Evolutionary conservation across 768 basidiomycete species (phyloP).

Genomic region (Trametes cubensis): DNA sequence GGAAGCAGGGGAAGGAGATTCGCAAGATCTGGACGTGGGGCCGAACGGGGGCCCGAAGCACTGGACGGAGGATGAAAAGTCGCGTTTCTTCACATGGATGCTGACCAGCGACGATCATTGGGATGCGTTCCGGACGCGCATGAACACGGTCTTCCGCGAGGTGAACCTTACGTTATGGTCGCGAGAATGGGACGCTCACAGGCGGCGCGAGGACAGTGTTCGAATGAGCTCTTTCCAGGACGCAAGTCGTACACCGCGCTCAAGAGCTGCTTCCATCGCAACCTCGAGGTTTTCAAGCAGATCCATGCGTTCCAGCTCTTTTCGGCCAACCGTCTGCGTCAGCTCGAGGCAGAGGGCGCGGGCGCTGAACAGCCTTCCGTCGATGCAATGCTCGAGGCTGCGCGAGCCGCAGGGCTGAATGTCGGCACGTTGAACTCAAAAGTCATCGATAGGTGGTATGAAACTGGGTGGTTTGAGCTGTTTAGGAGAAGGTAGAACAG

Average conservation of each 20-base stretch:
- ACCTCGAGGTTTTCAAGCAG: slow-evolving; percentile 83
- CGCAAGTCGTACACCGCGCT: slow-evolving; percentile 85
- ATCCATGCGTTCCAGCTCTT: slow-evolving; percentile 72
- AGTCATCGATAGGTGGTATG: slow-evolving; percentile 80
- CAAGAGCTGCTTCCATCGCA: slow-evolving; percentile 85
- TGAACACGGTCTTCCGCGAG: slow-evolving; percentile 83
- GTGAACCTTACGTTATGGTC: slow-evolving; percentile 39
- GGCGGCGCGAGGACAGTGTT: slow-evolving; percentile 50
- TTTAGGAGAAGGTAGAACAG: slow-evolving; percentile 63
- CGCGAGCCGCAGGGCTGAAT: slow-evolving; percentile 66
- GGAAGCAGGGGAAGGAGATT: slow-evolving; percentile 14
- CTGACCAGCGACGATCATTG: slow-evolving; percentile 81
- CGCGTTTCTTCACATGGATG: slow-evolving; percentile 76
- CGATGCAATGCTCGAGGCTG: slow-evolving; percentile 68
- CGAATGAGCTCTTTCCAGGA: slow-evolving; percentile 66
- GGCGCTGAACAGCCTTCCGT: slow-evolving; percentile 55
- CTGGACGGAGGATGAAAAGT: slow-evolving; percentile 85
- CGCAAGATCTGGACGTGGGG: slow-evolving; percentile 23
- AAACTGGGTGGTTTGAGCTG: slow-evolving; percentile 73
- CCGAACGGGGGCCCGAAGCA: slow-evolving; percentile 67
- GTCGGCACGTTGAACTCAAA: slow-evolving; percentile 74
- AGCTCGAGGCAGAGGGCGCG: slow-evolving; percentile 32
- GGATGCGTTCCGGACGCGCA: slow-evolving; percentile 75
- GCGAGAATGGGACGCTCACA: slow-evolving; percentile 3
- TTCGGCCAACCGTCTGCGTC: slow-evolving; percentile 39